A percentile compares a stretch with the other conserved stretches of the same genome.
phyloP scores from a whole-genome alignment of 1,284 basidiomycete species.

The Anthracocystis walkeri region DNA sequence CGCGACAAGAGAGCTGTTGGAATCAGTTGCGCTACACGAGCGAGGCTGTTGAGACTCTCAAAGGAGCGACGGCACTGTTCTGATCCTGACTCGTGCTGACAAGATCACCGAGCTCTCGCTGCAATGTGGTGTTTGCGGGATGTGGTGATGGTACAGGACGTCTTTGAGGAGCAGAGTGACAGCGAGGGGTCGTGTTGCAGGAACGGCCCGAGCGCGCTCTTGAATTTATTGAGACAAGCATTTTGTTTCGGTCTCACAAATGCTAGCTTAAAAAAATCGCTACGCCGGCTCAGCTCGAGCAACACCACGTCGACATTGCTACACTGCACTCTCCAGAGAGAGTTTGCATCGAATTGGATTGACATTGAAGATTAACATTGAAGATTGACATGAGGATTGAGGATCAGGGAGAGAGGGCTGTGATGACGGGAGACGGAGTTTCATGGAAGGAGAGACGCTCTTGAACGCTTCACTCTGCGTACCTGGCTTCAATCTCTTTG shows the following conservation, averaged over 20 bases:
- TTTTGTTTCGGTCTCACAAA: slow-evolving; percentile 5
- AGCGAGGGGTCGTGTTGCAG: background rate
- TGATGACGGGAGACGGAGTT: background rate
- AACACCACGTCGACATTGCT: background rate
- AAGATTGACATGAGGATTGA: background rate
- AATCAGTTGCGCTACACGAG: slow-evolving; percentile 8
- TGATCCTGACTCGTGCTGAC: background rate
- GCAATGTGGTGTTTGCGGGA: background rate
- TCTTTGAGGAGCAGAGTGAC: background rate
- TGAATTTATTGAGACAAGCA: background rate
- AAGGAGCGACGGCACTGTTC: too few relatives aligned
- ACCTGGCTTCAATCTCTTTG: slow-evolving; percentile 24
- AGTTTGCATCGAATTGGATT: background rate
- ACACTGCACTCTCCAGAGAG: background rate
- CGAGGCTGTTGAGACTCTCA: background rate
- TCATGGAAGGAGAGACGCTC: background rate
- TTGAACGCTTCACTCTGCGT: slow-evolving; percentile 3
- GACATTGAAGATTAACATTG: background rate
- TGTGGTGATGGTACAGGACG: background rate
- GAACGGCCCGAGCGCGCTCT: slow-evolving; percentile 1
- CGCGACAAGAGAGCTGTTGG: background rate
- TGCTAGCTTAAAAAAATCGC: background rate
- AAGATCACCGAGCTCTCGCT: background rate
- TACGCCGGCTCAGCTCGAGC: too few relatives aligned
- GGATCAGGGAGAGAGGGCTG: background rate